Percentiles rank a stretch among this genome's conserved stretches.
Conservation (phyloP, 768 basidiomycete species). For the Phlebiopsis flavidoalba region DNA sequence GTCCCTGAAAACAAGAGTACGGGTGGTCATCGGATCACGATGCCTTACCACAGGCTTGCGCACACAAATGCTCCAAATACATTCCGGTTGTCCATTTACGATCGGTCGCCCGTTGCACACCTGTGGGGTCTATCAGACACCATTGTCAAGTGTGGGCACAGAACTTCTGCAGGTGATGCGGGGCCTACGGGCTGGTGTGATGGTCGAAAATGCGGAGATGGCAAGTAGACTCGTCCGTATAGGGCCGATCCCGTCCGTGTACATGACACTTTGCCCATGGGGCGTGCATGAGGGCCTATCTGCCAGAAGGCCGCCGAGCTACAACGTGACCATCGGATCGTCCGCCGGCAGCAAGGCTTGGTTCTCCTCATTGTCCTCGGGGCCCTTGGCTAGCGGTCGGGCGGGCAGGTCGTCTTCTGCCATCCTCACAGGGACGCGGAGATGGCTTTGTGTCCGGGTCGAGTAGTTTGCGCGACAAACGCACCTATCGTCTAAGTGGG, state of each 20-base stretch:
- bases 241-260: too few relatives aligned
- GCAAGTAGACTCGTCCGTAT: too few relatives aligned
- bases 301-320: too few relatives aligned
- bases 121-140: too few relatives aligned
- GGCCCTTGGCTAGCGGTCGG: too few relatives aligned
- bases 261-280: too few relatives aligned
- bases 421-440: slow-evolving; percentile 1
- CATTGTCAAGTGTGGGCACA: neutral
- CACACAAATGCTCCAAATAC: neutral
- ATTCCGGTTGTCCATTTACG: neutral
- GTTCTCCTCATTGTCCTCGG: neutral
- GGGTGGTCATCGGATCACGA: too few relatives aligned
- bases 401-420: neutral
- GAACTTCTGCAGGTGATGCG: neutral
- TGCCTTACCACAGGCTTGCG: neutral
- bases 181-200: neutral
- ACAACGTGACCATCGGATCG: too few relatives aligned
- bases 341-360: neutral
- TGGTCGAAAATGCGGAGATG: neutral
- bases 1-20: neutral
- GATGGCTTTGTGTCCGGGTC: slow-evolving; percentile 18
- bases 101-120: neutral
- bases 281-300: too few relatives aligned
- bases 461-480: slow-evolving; percentile 23
- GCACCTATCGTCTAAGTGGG: slow-evolving; percentile 15